Conservation (phyloP, 768 basidiomycete species). For the Lactarius deliciosus region DNA sequence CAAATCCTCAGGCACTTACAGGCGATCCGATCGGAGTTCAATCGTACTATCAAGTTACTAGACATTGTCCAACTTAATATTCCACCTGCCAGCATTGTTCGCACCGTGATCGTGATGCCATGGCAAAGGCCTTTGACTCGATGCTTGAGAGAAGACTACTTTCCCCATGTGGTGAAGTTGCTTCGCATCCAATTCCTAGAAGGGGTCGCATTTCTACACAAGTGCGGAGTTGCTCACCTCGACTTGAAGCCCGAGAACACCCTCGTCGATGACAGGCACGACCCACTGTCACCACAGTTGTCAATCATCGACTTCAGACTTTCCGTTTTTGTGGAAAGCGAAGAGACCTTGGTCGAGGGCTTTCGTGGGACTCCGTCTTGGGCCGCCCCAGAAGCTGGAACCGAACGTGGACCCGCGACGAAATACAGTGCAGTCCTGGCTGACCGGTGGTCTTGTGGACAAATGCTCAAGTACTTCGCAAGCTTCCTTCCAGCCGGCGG, state of each 20-base stretch:
- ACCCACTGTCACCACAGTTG: neutral
- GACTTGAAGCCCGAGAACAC: neutral
- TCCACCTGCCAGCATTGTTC: neutral
- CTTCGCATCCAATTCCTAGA: neutral
- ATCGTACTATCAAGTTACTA: too few relatives aligned
- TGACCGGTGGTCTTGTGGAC: slow-evolving; percentile 1
- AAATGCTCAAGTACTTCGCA: neutral
- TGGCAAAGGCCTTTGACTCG: neutral
- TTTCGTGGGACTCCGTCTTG: neutral
- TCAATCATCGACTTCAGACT: neutral
- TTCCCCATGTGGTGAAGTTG: neutral
- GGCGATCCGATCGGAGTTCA: too few relatives aligned
- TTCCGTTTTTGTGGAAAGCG: neutral
- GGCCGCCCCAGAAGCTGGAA: neutral
- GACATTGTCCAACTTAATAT: too few relatives aligned
- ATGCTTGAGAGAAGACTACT: neutral
- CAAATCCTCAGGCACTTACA: too few relatives aligned
- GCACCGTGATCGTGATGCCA: neutral
- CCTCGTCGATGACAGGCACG: neutral
- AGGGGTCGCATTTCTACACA: neutral
- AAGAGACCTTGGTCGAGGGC: neutral
- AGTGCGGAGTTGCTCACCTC: neutral
- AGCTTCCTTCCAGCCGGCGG: neutral
- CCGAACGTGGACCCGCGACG: neutral
- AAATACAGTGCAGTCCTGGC: neutral